Base-by-base conservation (phyloP, 2,329 filamentous ascomycete genomes). In the Cladosporium cucumerinum region DNA sequence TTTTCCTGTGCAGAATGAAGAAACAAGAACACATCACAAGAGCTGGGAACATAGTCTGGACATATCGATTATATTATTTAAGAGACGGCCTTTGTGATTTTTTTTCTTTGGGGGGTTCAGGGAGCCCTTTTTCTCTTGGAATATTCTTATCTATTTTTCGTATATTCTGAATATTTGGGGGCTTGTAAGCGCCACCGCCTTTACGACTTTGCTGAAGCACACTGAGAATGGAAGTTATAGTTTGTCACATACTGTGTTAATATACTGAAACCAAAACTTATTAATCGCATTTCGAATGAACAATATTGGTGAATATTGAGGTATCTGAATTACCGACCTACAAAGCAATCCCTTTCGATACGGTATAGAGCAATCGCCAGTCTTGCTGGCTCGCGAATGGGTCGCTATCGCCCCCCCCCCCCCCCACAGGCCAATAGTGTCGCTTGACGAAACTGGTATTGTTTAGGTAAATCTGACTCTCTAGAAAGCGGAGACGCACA, bases 1-100 rank as follows among this genome's bases (percentile, higher is more conserved):
- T 43, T 43, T 21, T n/a, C 14, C 30, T 57, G 54, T 26, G 54
- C 54, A 57, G 54, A 57, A 57, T 57, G 54, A 39, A 57, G 12
- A 3, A 46, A 46, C 4, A 39, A n/a, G 39, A 57, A 54, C 26
- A 54, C 21, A 32, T 5, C 18, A 21, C 8, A 54, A 28, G 51
- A 54, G 51, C 18, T 30, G 5, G 51, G n/a, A 54, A 30, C 10
- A 54, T 7, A 54, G 18, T 12, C 26, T 54, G 51, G 51, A 54
- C 51, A 54, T 21, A 54, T 30, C 18, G n/a, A 10, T 4, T 3
- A 21, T 5, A 21, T 21, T n/a, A 11, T 21, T 23, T 11, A 10
- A 46, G 39, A n/a, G n/a, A 46, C 39, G 39, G 39, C 39, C 39
- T 46, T 46, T 39, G 36, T 14, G 36, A 6, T 11, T 11, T 23